A percentile compares a stretch with the other conserved stretches of the same genome.
These are phyloP conservation scores for Haematococcus sp. DNA, from an alignment of 139 green algal species.

Conservation along the genomic window DNA sequence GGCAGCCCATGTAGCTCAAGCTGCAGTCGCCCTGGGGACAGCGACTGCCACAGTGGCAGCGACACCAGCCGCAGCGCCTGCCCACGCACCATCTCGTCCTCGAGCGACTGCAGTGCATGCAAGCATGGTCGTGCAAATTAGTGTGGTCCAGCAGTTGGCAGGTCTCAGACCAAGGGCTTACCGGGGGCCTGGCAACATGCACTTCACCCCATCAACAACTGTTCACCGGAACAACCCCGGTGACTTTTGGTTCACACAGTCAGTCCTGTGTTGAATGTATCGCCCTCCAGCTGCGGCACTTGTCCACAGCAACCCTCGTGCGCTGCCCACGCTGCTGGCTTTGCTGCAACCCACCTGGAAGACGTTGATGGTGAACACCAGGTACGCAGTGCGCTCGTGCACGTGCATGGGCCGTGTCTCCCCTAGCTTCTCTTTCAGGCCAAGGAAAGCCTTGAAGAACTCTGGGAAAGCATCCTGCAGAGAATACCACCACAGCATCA, in stretches of 20 bases:
- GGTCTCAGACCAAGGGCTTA: no score
- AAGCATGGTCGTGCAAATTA: not conserved
- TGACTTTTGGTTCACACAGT: no score
- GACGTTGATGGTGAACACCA: constrained; percentile 85
- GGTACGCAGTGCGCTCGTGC: constrained; percentile 76
- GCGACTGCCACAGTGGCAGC: constrained; percentile 84
- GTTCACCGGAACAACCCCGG: no score
- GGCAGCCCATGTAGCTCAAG: constrained; percentile 79
- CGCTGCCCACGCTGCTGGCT: no score
- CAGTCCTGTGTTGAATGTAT: no score
- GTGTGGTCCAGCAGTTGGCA: no score
- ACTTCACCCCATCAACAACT: no score
- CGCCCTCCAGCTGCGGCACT: no score
- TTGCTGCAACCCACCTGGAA: constrained; percentile 64
- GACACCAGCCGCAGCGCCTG: constrained; percentile 76
- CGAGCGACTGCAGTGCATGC: constrained; percentile 66
- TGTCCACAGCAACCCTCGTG: no score
- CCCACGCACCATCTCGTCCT: constrained; percentile 78
- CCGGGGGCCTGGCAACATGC: no score
- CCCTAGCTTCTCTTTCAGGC: constrained; percentile 57
- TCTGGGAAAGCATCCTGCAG: constrained; percentile 62
- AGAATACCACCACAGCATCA: not conserved
- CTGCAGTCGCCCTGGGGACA: constrained; percentile 72
- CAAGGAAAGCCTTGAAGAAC: constrained; percentile 75
- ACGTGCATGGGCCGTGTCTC: constrained; percentile 28